Evolutionary conservation across 352 stramenopile species (phyloP).

Genomic region (Phytophthora idaei): DNA sequence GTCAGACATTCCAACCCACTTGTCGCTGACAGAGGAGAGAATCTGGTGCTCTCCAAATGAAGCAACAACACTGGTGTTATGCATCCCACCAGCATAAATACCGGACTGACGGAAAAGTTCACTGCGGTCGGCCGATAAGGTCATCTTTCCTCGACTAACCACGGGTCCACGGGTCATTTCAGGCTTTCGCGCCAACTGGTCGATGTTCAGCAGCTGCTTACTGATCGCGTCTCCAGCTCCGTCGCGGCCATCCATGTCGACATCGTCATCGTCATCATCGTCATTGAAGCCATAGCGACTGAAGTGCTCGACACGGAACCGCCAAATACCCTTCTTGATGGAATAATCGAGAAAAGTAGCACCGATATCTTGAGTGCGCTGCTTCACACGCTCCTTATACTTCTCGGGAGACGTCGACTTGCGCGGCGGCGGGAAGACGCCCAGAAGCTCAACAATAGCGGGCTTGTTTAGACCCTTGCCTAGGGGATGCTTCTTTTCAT

Average conservation of each 20-base stretch:
- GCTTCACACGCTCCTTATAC: constrained; percentile 82
- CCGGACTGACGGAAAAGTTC: constrained; percentile 52
- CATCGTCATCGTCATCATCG: constrained; percentile 73
- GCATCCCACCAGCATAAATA: constrained; percentile 40
- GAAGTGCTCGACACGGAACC: constrained; percentile 88
- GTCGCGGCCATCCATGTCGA: constrained; percentile 44
- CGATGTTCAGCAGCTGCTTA: constrained; percentile 26
- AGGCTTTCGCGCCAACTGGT: constrained; percentile 32
- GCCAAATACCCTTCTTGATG: constrained; percentile 75
- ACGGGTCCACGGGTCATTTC: constrained; percentile 32
- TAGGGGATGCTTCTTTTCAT: constrained; percentile 82
- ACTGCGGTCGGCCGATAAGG: constrained; percentile 40
- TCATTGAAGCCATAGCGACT: constrained; percentile 83
- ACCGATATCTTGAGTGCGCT: constrained; percentile 76
- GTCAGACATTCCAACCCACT: constrained; percentile 20
- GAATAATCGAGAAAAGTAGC: constrained; percentile 83
- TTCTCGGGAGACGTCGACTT: constrained; percentile 60
- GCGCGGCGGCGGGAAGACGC: constrained; percentile 75
- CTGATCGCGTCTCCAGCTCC: constrained; percentile 8
- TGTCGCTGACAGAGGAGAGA: constrained; percentile 18
- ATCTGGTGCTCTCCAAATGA: constrained; percentile 44
- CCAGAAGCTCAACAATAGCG: constrained; percentile 78
- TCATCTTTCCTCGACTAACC: constrained; percentile 20
- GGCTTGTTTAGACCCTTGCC: constrained; percentile 80
- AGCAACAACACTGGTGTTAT: constrained; percentile 30